Conservation (phyloP, 768 basidiomycete genomes). For the Bullera alba region DNA sequence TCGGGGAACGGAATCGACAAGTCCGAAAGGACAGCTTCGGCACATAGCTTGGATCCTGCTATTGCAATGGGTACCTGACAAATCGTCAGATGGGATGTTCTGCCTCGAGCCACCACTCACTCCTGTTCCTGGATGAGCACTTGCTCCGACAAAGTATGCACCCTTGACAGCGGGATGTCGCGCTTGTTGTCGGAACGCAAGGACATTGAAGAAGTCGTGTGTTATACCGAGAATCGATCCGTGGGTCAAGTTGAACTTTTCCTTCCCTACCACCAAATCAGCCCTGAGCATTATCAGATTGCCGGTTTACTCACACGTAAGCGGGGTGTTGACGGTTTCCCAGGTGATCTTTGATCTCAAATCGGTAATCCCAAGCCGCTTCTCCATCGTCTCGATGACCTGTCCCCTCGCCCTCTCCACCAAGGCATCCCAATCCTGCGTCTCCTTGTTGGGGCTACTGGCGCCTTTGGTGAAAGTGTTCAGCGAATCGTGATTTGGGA, state of each 20-base stretch:
- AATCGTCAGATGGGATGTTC: neutral
- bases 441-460: conserved; percentile 13
- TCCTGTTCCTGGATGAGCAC: conserved; percentile 49
- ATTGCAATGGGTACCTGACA: conserved; percentile 46
- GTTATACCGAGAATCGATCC: conserved; percentile 49
- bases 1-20: conserved; percentile 25
- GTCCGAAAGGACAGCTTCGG: conserved; percentile 45
- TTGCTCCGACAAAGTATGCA: conserved; percentile 50
- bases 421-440: conserved; percentile 41
- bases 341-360: conserved; percentile 45
- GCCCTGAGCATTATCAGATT: neutral
- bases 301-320: conserved; percentile 41
- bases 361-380: conserved; percentile 34
- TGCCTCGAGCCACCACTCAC: conserved; percentile 12
- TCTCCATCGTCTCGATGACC: conserved; percentile 42
- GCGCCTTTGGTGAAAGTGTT: conserved; percentile 9
- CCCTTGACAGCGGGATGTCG: conserved; percentile 42
- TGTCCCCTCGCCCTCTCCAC: conserved; percentile 42
- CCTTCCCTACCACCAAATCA: conserved; percentile 36
- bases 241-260: conserved; percentile 49
- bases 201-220: conserved; percentile 47
- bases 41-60: conserved; percentile 46
- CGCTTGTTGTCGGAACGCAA: conserved; percentile 45
- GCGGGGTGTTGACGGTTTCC: conserved; percentile 48
- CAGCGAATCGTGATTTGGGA: conserved; percentile 8